A percentile compares a stretch with the other conserved stretches of the same genome.
These are phyloP conservation scores for Mitragyna speciosa DNA, from an alignment of 257 asterid species.

Conservation along the genomic window DNA sequence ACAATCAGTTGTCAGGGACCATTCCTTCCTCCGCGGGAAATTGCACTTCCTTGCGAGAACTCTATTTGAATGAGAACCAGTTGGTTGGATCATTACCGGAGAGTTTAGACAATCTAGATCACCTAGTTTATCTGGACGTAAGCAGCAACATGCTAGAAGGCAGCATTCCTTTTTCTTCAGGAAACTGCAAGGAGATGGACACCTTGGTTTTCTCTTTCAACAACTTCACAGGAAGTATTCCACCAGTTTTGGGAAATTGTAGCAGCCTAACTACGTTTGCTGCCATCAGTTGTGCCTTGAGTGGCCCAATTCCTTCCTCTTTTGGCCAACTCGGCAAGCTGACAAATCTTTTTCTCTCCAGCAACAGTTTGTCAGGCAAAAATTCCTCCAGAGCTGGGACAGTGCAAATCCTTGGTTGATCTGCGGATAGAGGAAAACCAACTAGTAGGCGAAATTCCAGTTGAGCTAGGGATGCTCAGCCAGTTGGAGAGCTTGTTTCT, in stretches of 20 bases:
- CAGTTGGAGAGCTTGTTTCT: conserved; percentile 45
- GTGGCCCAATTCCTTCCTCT: conserved; percentile 68
- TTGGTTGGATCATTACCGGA: conserved; percentile 56
- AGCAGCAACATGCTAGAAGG: conserved; percentile 55
- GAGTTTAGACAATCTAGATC: conserved; percentile 55
- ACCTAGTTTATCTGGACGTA: conserved; percentile 40
- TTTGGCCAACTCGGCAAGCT: conserved; percentile 56
- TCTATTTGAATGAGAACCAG: conserved; percentile 48
- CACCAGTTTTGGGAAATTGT: conserved; percentile 61
- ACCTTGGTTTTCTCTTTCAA: conserved; percentile 51
- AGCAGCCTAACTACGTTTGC: conserved; percentile 43
- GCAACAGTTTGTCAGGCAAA: conserved; percentile 59
- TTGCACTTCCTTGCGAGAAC: conserved; percentile 50
- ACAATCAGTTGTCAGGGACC: conserved; percentile 53
- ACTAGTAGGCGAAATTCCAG: conserved; percentile 62
- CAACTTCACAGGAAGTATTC: conserved; percentile 55
- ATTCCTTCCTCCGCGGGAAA: conserved; percentile 71
- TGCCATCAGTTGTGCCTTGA: conserved; percentile 51
- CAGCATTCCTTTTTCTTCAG: conserved; percentile 43
- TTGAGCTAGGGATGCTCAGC: conserved; percentile 57
- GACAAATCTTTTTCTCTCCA: conserved; percentile 48
- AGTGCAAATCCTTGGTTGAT: conserved; percentile 57
- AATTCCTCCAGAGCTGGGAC: conserved; percentile 75
- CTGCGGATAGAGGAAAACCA: conserved; percentile 49
- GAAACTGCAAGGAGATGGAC: conserved; percentile 40